Percentiles rank a stretch among this genome's conserved stretches.
Conservation (phyloP, 352 stramenopile species). For the Blastocystis sp. region DNA sequence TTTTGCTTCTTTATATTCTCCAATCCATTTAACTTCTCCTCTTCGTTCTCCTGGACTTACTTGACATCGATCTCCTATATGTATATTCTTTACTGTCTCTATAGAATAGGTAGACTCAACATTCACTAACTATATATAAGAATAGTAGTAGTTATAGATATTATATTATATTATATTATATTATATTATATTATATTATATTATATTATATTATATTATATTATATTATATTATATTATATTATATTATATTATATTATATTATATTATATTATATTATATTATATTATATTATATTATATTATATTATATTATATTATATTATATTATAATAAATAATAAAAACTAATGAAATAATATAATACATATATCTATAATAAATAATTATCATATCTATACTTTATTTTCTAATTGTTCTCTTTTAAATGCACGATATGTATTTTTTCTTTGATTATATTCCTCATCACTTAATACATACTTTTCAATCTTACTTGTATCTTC, state of each 20-base stretch:
- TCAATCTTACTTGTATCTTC: conserved; percentile 82
- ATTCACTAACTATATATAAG: too few relatives aligned
- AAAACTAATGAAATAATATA: conserved; percentile 60
- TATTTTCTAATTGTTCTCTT: conserved; percentile 71
- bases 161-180: too few relatives aligned
- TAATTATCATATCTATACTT: conserved; percentile 74
- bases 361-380: too few relatives aligned
- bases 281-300: not conserved
- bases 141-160: too few relatives aligned
- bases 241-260: conserved; percentile 49
- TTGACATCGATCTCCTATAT: conserved; percentile 78
- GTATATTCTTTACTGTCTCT: conserved; percentile 54
- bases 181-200: not conserved
- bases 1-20: conserved; percentile 53
- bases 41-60: conserved; percentile 75
- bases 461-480: conserved; percentile 92
- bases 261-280: conserved; percentile 29
- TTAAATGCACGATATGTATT: conserved; percentile 88
- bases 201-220: conserved; percentile 20
- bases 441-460: conserved; percentile 90
- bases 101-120: conserved; percentile 6
- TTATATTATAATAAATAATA: conserved; percentile 26
- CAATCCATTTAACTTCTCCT: conserved; percentile 69
- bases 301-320: conserved; percentile 37
- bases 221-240: conserved; percentile 44